These are phyloP conservation scores for Diaporthe sp. DNA, from an alignment of 2,329 filamentous ascomycete genomes.

Conservation along the genomic window DNA sequence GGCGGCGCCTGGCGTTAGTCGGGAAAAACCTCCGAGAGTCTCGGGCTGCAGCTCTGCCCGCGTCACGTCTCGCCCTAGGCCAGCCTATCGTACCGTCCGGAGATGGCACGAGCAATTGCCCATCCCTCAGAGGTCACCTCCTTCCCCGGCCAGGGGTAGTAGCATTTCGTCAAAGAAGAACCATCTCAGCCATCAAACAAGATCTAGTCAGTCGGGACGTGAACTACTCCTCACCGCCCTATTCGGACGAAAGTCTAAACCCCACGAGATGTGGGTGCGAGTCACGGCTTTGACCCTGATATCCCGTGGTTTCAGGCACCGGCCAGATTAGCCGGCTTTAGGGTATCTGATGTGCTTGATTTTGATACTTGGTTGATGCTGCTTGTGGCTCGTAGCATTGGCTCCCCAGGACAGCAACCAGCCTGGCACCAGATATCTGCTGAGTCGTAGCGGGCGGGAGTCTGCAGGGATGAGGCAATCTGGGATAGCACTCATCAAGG, in stretches of 20 bases:
- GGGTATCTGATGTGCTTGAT: slow-evolving; percentile 12
- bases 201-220: slow-evolving; percentile 28
- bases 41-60: slow-evolving; percentile 4
- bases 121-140: slow-evolving; percentile 4
- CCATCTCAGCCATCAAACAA: slow-evolving; percentile 17
- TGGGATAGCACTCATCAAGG: background rate
- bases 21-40: slow-evolving; percentile 23
- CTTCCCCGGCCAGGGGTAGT: background rate
- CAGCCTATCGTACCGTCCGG: slow-evolving; percentile 12
- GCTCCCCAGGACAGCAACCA: background rate
- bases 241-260: slow-evolving; percentile 35
- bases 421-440: slow-evolving; percentile 17
- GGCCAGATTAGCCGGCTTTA: background rate
- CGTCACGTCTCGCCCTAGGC: slow-evolving; percentile 5
- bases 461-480: slow-evolving; percentile 7
- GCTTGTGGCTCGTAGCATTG: background rate
- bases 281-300: slow-evolving; percentile 29
- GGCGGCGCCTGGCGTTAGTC: slow-evolving; percentile 23
- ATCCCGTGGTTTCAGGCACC: slow-evolving; percentile 31
- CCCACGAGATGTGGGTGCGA: slow-evolving; percentile 33
- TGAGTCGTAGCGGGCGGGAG: background rate
- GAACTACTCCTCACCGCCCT: slow-evolving; percentile 34
- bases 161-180: background rate
- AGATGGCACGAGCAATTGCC: slow-evolving; percentile 15
- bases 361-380: slow-evolving; percentile 1